Evolutionary conservation across 331 rosid species (phyloP).

Genomic region (Erythrophleum ivorense): DNA sequence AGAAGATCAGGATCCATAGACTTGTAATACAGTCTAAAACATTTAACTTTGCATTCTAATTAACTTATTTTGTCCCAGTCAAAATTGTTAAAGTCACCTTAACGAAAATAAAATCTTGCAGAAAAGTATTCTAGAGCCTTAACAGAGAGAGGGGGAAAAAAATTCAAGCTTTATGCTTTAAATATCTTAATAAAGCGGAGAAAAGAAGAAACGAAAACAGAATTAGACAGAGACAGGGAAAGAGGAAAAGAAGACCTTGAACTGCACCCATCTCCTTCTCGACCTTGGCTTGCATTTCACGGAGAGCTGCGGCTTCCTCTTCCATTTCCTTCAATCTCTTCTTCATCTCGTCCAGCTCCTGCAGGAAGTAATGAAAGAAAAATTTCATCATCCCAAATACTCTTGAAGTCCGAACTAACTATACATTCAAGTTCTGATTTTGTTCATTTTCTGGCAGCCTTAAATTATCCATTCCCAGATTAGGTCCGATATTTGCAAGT

Average conservation of each 20-base stretch:
- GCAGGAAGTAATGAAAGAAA: not conserved
- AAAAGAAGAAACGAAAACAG: not conserved
- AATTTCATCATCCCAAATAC: not conserved
- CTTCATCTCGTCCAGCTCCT: conserved; percentile 96
- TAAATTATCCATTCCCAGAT: not conserved
- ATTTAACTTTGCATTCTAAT: not conserved
- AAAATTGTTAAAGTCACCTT: not conserved
- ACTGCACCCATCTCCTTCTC: conserved; percentile 96
- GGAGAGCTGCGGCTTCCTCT: conserved; percentile 96
- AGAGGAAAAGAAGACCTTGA: conserved; percentile 58
- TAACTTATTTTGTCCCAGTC: not conserved
- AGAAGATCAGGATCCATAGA: no score
- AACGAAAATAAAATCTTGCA: not conserved
- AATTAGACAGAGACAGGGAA: not conserved
- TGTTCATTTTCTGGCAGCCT: not conserved
- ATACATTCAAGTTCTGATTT: not conserved
- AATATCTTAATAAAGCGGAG: not conserved
- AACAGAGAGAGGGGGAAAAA: not conserved
- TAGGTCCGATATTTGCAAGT: not conserved
- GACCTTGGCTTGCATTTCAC: conserved; percentile 98
- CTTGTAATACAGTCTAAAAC: not conserved
- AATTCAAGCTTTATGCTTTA: not conserved
- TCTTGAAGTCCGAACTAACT: not conserved
- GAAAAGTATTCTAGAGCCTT: not conserved
- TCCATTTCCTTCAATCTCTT: conserved; percentile 96